These are phyloP conservation scores for Starmerella floris DNA, from an alignment of 805 yeast species.

Conservation along the genomic window DNA sequence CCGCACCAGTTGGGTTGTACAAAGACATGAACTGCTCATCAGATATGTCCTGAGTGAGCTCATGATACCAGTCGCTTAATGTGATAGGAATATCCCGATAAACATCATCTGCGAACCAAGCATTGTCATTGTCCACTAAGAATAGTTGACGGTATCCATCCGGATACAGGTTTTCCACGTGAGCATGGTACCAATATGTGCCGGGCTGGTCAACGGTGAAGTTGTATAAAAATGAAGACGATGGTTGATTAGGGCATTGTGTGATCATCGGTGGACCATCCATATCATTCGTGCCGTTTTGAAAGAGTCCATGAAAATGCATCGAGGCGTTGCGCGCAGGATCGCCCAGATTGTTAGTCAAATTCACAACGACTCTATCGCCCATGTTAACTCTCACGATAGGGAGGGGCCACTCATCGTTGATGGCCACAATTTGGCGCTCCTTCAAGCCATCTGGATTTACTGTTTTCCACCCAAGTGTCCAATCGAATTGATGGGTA, in stretches of 20 bases:
- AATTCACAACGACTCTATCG: slow-evolving; percentile 58
- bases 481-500: slow-evolving; percentile 28
- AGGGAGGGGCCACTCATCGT: slow-evolving; percentile 81
- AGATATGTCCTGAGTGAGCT: slow-evolving; percentile 36
- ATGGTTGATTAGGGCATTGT: slow-evolving; percentile 87
- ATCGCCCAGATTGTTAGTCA: slow-evolving; percentile 60
- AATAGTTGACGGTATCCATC: slow-evolving; percentile 59
- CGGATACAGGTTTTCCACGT: slow-evolving; percentile 76
- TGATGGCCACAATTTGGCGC: slow-evolving; percentile 46
- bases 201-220: slow-evolving; percentile 84
- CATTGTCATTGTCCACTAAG: slow-evolving; percentile 56
- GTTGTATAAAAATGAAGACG: slow-evolving; percentile 62
- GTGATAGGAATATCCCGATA: slow-evolving; percentile 66
- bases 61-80: slow-evolving; percentile 83
- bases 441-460: slow-evolving; percentile 46
- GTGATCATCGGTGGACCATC: slow-evolving; percentile 84
- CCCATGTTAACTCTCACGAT: slow-evolving; percentile 59
- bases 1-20: slow-evolving; percentile 94
- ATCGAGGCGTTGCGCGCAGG: slow-evolving; percentile 48
- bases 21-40: slow-evolving; percentile 44
- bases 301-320: slow-evolving; percentile 93
- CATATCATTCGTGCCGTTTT: slow-evolving; percentile 58
- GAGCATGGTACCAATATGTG: slow-evolving; percentile 96
- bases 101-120: slow-evolving; percentile 47
- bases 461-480: slow-evolving; percentile 24